Base-by-base conservation (phyloP, 208 protist genomes). In the Acanthamoeba castellanii region DNA sequence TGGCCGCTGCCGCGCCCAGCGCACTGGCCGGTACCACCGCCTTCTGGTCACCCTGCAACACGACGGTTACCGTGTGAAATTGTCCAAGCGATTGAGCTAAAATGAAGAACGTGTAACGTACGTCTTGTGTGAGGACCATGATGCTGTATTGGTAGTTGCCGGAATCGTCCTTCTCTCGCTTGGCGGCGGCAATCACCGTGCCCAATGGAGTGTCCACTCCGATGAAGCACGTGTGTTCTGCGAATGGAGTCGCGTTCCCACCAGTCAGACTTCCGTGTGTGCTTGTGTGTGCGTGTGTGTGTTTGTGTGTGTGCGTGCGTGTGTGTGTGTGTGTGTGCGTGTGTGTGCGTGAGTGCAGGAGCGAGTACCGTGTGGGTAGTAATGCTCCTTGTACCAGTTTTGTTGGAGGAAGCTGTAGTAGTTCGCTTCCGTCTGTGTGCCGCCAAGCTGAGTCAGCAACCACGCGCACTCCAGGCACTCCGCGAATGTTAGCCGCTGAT, bases 371-470 rank as follows among this genome's bases (percentile, higher is more conserved):
- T 89, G 82, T 9, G 14, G 0, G 42, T 64, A 89, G 55, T 47
- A 89, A 37, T 89, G 82, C 20, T 89, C 82, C 22, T 37, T 89
- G 82, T 89, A 89, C 82, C 82, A 89, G 16, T 20, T 89, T 25
- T 57, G 55, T 8, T 89, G 82, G 25, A 57, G n/a, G 34, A 66
- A 68, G 50, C 82, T 89, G 55, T 89, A 89, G 82, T 66, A 89
- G 50, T 61, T 66, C 18, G 42, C 37, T 2, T 81, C 70, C 34
- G 70, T 47, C 70, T 81, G 70, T 25, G 57, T 11, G 22, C 14
- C 20, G 3, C 22, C 57, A 61, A 61, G 20, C 42, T 47, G 42
- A 47, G 7, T 47, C 42, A 47, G 42, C 42, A 47, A 47, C 42
- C 37, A 37, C 37, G 37, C 37, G 37, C 37, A 37, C 37, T 37